A percentile compares a stretch with the other conserved stretches of the same genome.
These are phyloP conservation scores for Metschnikowia aberdeeniae DNA, from an alignment of 805 yeast genomes.

Conservation along the genomic window DNA sequence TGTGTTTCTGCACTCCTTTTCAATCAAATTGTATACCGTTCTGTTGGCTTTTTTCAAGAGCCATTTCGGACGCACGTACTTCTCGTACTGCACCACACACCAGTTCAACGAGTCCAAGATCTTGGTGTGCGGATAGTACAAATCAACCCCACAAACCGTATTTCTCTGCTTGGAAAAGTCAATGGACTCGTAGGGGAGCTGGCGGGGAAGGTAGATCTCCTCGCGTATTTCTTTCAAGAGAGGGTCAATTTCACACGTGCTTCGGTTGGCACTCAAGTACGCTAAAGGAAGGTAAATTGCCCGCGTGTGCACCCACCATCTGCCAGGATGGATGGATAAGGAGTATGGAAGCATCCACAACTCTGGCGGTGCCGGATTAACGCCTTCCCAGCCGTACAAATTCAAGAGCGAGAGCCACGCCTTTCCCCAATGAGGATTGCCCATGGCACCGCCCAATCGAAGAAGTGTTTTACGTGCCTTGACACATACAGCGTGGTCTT, in stretches of 20 bases:
- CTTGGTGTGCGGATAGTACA: conserved; percentile 87
- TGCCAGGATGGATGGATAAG: conserved; percentile 85
- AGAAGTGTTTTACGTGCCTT: conserved; percentile 71
- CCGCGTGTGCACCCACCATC: conserved; percentile 99
- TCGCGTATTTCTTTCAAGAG: conserved; percentile 60
- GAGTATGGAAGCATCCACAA: conserved; percentile 81
- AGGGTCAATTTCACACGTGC: conserved; percentile 58
- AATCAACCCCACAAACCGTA: conserved; percentile 84
- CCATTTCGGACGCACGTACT: conserved; percentile 73
- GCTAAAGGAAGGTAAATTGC: conserved; percentile 87
- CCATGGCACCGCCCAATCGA: conserved; percentile 83
- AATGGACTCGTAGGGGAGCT: conserved; percentile 57
- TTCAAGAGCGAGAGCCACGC: conserved; percentile 80
- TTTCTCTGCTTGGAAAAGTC: conserved; percentile 72
- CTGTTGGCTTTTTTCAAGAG: conserved; percentile 48
- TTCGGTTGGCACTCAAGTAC: conserved; percentile 59
- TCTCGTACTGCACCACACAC: conserved; percentile 60
- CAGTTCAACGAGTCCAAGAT: conserved; percentile 60
- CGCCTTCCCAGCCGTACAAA: conserved; percentile 92
- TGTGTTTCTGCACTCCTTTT: conserved; percentile 75
- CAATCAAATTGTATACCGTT: conserved; percentile 56
- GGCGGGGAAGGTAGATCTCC: conserved; percentile 62
- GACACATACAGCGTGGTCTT: conserved; percentile 70
- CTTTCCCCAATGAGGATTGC: conserved; percentile 97
- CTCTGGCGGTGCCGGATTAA: conserved; percentile 97